Evolutionary conservation across 305 asterid species (phyloP).

Genomic region (Monarda citriodora): DNA sequence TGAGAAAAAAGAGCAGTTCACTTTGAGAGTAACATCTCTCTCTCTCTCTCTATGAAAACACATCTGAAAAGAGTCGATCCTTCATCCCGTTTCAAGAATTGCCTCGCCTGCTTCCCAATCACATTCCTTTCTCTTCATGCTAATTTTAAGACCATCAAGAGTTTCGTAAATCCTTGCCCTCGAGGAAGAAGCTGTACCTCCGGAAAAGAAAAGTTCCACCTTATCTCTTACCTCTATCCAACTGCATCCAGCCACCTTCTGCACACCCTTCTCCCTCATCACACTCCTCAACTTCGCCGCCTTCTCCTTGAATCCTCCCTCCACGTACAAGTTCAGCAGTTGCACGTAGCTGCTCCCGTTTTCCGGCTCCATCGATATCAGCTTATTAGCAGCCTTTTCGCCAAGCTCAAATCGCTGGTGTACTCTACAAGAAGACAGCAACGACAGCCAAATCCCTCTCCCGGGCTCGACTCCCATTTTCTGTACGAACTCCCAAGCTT

Average conservation of each 20-base stretch:
- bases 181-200: constrained; percentile 55
- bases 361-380: constrained; percentile 51
- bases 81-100: constrained; percentile 1
- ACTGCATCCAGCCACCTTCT: constrained; percentile 83
- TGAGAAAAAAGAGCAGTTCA: too few relatives aligned
- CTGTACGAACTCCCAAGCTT: constrained; percentile 56
- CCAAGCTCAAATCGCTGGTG: constrained; percentile 68
- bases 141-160: constrained; percentile 39
- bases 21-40: too few relatives aligned
- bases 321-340: constrained; percentile 63
- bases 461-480: constrained; percentile 50
- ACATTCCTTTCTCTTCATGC: constrained; percentile 39
- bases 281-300: constrained; percentile 71
- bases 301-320: constrained; percentile 63
- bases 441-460: constrained; percentile 65
- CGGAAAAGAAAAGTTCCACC: constrained; percentile 68
- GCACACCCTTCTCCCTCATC: constrained; percentile 67
- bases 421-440: constrained; percentile 78
- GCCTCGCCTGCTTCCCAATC: constrained; percentile 4
- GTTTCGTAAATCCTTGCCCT: constrained; percentile 44
- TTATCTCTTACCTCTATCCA: constrained; percentile 77
- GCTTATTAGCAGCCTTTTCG: constrained; percentile 60
- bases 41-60: too few relatives aligned
- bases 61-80: not conserved
- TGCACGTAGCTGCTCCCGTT: constrained; percentile 68